phyloP scores from a whole-genome alignment of 2,329 filamentous ascomycete species.

The Aspergillus pseudoterreus region DNA sequence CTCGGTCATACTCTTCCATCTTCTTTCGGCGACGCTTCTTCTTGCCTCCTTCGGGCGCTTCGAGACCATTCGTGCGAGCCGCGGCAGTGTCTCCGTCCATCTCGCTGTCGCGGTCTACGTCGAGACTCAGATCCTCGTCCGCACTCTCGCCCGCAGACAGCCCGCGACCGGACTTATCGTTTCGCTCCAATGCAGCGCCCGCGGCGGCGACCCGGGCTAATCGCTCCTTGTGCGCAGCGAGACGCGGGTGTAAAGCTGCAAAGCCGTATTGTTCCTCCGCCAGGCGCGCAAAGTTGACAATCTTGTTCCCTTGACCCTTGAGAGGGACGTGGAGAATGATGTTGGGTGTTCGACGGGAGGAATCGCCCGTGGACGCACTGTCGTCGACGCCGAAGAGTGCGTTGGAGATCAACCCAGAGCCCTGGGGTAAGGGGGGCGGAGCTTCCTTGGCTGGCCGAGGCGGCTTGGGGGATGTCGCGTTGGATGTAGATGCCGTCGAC shows the following conservation, averaged over 20 bases:
- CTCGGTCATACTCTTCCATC: slow-evolving; percentile 64
- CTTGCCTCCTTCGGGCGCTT: slow-evolving; percentile 60
- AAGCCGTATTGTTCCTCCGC: slow-evolving; percentile 93
- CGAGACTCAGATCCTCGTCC: slow-evolving; percentile 77
- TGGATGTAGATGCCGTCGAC: slow-evolving; percentile 49
- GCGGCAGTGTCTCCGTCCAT: slow-evolving; percentile 46
- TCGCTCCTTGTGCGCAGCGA: slow-evolving; percentile 83
- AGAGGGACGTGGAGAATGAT: slow-evolving; percentile 83
- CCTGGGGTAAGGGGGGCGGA: slow-evolving; percentile 55
- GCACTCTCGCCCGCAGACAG: slow-evolving; percentile 70
- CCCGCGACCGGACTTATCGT: slow-evolving; percentile 64
- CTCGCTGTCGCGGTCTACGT: slow-evolving; percentile 69
- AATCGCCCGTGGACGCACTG: slow-evolving; percentile 36
- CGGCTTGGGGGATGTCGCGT: slow-evolving; percentile 54
- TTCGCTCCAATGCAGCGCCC: slow-evolving; percentile 77
- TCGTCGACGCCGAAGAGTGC: slow-evolving; percentile 55
- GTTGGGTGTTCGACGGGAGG: slow-evolving; percentile 56
- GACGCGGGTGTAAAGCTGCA: slow-evolving; percentile 84
- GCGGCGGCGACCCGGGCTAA: slow-evolving; percentile 85
- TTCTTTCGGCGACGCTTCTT: slow-evolving; percentile 73
- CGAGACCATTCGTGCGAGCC: slow-evolving; percentile 50
- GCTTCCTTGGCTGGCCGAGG: slow-evolving; percentile 50
- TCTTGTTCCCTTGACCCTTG: slow-evolving; percentile 77
- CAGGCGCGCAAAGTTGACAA: slow-evolving; percentile 91
- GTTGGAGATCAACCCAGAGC: slow-evolving; percentile 62